These are phyloP conservation scores for Kodamaea fungicola DNA, from an alignment of 1,139 yeast genomes.

Conservation along the genomic window DNA sequence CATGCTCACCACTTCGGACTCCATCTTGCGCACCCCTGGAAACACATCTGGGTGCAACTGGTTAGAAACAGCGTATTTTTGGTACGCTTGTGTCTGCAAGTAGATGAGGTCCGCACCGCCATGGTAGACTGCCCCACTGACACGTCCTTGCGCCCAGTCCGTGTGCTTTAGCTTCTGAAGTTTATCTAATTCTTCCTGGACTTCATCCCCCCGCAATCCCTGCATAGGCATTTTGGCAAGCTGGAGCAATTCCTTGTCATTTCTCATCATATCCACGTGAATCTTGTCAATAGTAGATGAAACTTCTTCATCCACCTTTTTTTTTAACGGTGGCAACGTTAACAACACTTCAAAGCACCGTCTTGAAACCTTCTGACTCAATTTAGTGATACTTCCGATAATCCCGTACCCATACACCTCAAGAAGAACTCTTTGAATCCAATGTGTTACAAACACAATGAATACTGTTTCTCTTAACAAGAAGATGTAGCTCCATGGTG, in stretches of 20 bases:
- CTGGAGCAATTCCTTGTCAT: conserved; percentile 44
- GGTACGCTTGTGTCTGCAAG: conserved; percentile 74
- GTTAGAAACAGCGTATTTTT: conserved; percentile 78
- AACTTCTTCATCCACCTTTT: conserved; percentile 62
- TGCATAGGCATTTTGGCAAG: conserved; percentile 51
- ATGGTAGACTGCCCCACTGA: conserved; percentile 95
- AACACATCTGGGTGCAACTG: conserved; percentile 96
- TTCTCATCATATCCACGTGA: conserved; percentile 53
- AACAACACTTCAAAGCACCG: conserved; percentile 33
- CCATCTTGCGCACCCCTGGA: conserved; percentile 96
- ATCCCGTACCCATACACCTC: conserved; percentile 40
- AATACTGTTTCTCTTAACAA: conserved; percentile 27
- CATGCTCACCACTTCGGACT: conserved; percentile 92
- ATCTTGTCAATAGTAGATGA: conserved; percentile 42
- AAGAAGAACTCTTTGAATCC: conserved; percentile 9
- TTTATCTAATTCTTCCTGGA: conserved; percentile 48
- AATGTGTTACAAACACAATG: conserved; percentile 14
- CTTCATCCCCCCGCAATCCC: conserved; percentile 49
- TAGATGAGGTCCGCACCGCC: conserved; percentile 76
- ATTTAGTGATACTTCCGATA: conserved; percentile 18
- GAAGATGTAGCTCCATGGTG: conserved; percentile 9
- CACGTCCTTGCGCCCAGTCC: conserved; percentile 79
- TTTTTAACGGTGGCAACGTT: conserved; percentile 51
- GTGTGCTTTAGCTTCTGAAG: conserved; percentile 56
- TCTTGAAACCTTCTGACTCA: conserved; percentile 14